Evolutionary conservation across 164 flowering plant species (phyloP).

Genomic region (Macadamia tetraphylla): DNA sequence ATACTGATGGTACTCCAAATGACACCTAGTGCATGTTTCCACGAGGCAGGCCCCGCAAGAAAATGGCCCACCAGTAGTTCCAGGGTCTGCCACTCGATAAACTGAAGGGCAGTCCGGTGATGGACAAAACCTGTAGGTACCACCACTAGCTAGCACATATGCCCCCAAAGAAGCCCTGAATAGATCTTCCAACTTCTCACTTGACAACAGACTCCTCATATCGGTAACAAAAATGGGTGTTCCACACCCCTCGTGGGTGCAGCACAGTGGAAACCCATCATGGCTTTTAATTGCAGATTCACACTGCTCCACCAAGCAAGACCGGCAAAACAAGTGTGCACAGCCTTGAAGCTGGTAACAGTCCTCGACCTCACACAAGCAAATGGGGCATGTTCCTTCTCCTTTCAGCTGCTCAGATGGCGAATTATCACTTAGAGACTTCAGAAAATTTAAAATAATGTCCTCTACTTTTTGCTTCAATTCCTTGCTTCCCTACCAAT

Average conservation of each 20-base stretch:
- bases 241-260: constrained; percentile 53
- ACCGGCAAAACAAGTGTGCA: constrained; percentile 56
- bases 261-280: constrained; percentile 67
- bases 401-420: constrained; percentile 9
- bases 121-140: constrained; percentile 72
- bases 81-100: constrained; percentile 47
- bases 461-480: constrained; percentile 60
- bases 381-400: constrained; percentile 64
- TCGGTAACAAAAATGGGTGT: constrained; percentile 48
- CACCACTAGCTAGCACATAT: constrained; percentile 62
- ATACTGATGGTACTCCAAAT: constrained; percentile 72
- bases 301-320: constrained; percentile 75
- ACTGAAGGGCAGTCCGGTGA: constrained; percentile 92
- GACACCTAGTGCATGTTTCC: constrained; percentile 83
- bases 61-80: constrained; percentile 41
- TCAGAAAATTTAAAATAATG: constrained; percentile 42
- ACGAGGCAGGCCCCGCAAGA: constrained; percentile 71
- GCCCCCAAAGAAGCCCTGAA: constrained; percentile 73
- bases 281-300: constrained; percentile 66
- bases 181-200: constrained; percentile 75
- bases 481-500: constrained; percentile 52
- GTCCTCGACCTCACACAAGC: constrained; percentile 85
- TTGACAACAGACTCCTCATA: constrained; percentile 43
- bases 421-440: constrained; percentile 12
- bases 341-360: constrained; percentile 64